phyloP scores from a whole-genome alignment of 768 basidiomycete genomes.

The Leccinum uliginosum region DNA sequence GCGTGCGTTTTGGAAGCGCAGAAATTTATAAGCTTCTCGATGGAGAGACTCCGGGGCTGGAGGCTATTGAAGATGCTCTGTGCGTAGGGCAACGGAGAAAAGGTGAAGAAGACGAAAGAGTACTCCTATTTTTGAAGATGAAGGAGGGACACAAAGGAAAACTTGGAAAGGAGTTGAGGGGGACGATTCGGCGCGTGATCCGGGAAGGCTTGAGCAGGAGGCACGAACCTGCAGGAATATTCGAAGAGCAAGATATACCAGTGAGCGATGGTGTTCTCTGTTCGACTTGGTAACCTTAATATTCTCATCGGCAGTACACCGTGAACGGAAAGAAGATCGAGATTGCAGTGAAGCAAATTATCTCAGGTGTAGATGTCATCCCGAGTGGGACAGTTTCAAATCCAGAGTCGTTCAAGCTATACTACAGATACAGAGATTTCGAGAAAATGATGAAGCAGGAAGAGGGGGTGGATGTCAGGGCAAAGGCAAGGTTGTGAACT shows the following conservation, averaged over 20 bases:
- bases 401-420: conserved; percentile 59
- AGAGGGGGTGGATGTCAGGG: conserved; percentile 6
- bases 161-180: conserved; percentile 54
- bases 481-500: conserved; percentile 14
- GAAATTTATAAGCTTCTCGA: conserved; percentile 73
- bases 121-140: conserved; percentile 74
- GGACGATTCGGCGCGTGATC: conserved; percentile 54
- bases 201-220: conserved; percentile 57
- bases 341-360: conserved; percentile 73
- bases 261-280: conserved; percentile 36
- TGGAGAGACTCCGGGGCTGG: conserved; percentile 41
- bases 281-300: neutral
- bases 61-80: conserved; percentile 59
- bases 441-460: conserved; percentile 29
- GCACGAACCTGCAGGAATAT: conserved; percentile 71
- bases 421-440: conserved; percentile 58
- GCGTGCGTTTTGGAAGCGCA: conserved; percentile 76
- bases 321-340: conserved; percentile 78
- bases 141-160: conserved; percentile 41
- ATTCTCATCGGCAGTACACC: conserved; percentile 49
- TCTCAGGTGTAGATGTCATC: conserved; percentile 59
- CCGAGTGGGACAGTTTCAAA: conserved; percentile 77
- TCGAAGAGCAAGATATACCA: conserved; percentile 62
- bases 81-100: conserved; percentile 68
- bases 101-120: conserved; percentile 65